Conservation (phyloP, 2,329 filamentous ascomycete genomes). For the Biscogniauxia sp. region DNA sequence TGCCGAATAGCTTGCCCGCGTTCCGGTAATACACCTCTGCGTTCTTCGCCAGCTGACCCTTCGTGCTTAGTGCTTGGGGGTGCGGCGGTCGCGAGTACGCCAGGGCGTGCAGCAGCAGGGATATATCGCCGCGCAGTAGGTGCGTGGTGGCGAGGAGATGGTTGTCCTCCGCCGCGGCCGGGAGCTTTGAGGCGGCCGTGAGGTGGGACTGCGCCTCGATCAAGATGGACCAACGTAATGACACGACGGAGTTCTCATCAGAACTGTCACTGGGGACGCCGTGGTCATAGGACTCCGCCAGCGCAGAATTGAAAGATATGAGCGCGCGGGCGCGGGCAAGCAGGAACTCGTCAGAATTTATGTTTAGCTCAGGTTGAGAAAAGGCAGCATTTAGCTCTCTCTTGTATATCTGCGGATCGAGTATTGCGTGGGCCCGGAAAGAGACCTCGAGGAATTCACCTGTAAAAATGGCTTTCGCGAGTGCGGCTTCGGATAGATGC, state of each 20-base stretch:
- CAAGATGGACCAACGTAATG: slow-evolving; percentile 29
- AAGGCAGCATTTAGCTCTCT: slow-evolving; percentile 29
- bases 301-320: slow-evolving; percentile 26
- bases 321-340: slow-evolving; percentile 26
- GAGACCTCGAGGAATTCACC: slow-evolving; percentile 27
- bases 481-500: slow-evolving; percentile 21
- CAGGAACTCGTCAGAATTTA: slow-evolving; percentile 17
- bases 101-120: slow-evolving; percentile 26
- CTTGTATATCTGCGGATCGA: slow-evolving; percentile 27
- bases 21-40: slow-evolving; percentile 34
- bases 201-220: slow-evolving; percentile 20
- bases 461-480: slow-evolving; percentile 25
- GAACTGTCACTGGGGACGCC: background rate
- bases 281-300: slow-evolving; percentile 15
- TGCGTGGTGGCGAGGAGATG: slow-evolving; percentile 26
- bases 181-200: slow-evolving; percentile 15
- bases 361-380: slow-evolving; percentile 19
- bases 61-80: slow-evolving; percentile 20
- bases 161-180: background rate
- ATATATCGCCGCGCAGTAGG: slow-evolving; percentile 28
- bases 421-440: slow-evolving; percentile 19
- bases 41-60: slow-evolving; percentile 26
- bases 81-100: slow-evolving; percentile 24
- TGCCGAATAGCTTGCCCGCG: slow-evolving; percentile 25
- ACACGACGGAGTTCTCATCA: slow-evolving; percentile 7